Conservation (phyloP, 2,329 filamentous ascomycete species). For the Verticillium isaacii region DNA sequence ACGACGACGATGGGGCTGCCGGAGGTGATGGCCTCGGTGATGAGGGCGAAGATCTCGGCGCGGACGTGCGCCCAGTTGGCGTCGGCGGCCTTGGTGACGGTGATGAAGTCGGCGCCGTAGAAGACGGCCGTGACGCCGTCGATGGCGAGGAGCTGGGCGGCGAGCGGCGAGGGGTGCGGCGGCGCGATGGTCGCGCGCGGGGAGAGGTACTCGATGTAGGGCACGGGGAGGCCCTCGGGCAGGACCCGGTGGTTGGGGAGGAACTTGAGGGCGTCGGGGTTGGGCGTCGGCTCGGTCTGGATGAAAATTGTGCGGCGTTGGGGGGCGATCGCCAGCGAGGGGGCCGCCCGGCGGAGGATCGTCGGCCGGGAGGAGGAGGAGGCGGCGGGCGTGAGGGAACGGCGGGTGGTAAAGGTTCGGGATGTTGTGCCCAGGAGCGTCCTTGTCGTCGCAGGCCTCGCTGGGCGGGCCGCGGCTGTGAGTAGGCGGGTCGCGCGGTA, state of each 20-base stretch:
- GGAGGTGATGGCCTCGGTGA: constrained; percentile 85
- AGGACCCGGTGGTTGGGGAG: constrained; percentile 84
- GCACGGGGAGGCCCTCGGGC: constrained; percentile 64
- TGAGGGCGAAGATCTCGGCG: constrained; percentile 90
- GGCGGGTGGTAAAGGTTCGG: neutral
- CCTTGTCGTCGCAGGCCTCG: constrained; percentile 3
- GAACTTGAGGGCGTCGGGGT: constrained; percentile 95
- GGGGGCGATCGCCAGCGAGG: neutral
- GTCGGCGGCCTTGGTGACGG: constrained; percentile 83
- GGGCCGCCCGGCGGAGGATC: constrained; percentile 6
- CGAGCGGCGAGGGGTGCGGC: constrained; percentile 86
- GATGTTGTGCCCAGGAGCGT: constrained; percentile 5
- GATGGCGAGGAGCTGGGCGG: constrained; percentile 84
- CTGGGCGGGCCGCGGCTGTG: constrained; percentile 8
- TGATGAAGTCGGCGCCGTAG: constrained; percentile 94
- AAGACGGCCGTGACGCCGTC: constrained; percentile 95
- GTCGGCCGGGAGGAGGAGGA: neutral
- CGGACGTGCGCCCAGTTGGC: constrained; percentile 93
- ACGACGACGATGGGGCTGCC: constrained; percentile 78
- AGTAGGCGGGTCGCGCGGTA: neutral
- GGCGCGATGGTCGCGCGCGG: constrained; percentile 84
- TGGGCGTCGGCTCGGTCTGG: constrained; percentile 91
- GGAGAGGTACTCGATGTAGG: constrained; percentile 88
- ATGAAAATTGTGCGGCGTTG: constrained; percentile 80
- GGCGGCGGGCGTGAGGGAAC: neutral